phyloP scores from a whole-genome alignment of 345 rosid genomes.

The Rhodomyrtus tomentosa region DNA sequence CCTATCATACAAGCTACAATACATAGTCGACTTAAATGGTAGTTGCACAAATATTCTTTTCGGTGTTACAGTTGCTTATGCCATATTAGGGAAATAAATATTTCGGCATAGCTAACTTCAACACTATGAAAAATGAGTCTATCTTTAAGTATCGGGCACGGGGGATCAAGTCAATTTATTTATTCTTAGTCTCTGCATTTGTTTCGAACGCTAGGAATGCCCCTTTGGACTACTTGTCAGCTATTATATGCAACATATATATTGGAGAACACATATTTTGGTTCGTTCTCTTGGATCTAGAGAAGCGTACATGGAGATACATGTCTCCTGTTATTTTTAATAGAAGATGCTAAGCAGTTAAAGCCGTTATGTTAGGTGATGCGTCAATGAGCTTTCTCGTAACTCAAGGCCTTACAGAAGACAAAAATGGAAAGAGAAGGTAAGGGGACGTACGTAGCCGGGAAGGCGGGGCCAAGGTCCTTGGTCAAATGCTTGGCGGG shows the following conservation, averaged over 20 bases:
- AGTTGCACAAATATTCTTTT: not conserved
- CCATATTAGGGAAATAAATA: not conserved
- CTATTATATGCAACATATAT: not conserved
- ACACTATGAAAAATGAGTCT: not conserved
- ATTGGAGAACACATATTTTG: not conserved
- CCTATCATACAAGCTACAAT: not conserved
- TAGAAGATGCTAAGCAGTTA: not conserved
- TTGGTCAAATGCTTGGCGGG: conserved; percentile 48
- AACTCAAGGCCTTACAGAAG: no score
- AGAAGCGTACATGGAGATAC: not conserved
- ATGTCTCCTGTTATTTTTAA: not conserved
- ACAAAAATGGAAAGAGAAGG: not conserved
- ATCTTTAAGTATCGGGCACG: not conserved
- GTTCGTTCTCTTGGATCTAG: not conserved
- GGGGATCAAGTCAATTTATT: not conserved
- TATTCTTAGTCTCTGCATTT: not conserved
- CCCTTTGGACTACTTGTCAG: not conserved
- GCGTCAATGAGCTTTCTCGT: not conserved
- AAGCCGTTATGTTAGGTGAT: not conserved
- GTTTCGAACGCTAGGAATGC: not conserved
- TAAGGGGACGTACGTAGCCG: conserved; percentile 34
- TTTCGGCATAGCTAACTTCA: not conserved
- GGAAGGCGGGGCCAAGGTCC: conserved; percentile 67
- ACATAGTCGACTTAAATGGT: not conserved
- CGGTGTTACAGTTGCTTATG: not conserved